Evolutionary conservation across 257 asterid genomes (phyloP), one percentile per base, ranked within the genome.

Genomic region (Solanum bulbocastanum): DNA sequence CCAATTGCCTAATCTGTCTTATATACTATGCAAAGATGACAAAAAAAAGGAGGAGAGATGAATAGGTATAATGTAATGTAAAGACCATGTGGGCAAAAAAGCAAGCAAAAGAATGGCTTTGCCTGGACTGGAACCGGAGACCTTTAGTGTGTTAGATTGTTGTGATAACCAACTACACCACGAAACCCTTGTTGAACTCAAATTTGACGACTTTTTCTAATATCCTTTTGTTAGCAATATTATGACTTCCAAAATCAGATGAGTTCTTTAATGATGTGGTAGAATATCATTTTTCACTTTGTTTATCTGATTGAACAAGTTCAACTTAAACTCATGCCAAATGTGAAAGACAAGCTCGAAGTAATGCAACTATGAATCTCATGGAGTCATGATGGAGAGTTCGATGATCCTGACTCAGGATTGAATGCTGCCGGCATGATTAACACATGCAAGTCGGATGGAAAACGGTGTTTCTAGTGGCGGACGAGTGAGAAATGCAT

Each of bases 101-200:
- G 60, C 18, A 49, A 49, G 60, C 20, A 20, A 8, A 58, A 62
- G 13, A 68, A 6, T 92, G 98, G 95, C 98, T 79, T 93, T 94
- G 95, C 95, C 95, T 94, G 95, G 95, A 58, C 75, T 39, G 11
- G 11, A 94, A 92, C 95, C 94, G 95, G 96, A 93, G 98, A 95
- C 96, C 96, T 95, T 95, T 96, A 93, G 95, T 93, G 96, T 93
- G 96, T 94, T 94, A 93, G 96, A 94, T 93, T 93, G 98, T 94
- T 94, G 94, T 93, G 95, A 93, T 94, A 94, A 94, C 95, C 96
- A 94, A 94, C 95, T 94, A 94, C 95, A 94, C 96, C 96, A 93
- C 95, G 68, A 81, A 46, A 81, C 85, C 68, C 65, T 18, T 56
- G 65, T 56, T 56, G 10, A 7, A 18, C 4, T 56, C n/a, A 56